Conservation (phyloP, 305 asterid species). For the Solanum hybrid region DNA sequence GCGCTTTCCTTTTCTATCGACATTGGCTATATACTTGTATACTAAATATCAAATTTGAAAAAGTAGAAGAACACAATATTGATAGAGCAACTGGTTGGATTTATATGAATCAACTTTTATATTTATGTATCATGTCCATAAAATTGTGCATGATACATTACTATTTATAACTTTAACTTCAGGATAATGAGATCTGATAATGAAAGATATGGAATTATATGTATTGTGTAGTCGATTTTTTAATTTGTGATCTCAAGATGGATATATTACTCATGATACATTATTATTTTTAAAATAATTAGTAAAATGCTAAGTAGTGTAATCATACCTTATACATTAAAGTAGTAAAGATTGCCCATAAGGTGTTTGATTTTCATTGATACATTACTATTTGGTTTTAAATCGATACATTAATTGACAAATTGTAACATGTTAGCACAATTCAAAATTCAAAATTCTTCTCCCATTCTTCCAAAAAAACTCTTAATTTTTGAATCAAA, state of each 20-base stretch:
- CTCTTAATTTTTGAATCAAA: background rate
- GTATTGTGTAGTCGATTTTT: background rate
- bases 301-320: background rate
- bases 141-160: background rate
- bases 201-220: background rate
- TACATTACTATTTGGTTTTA: no score
- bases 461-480: background rate
- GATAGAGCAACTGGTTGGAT: background rate
- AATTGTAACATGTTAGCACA: background rate
- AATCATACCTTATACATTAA: background rate
- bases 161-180: background rate
- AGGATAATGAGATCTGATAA: background rate
- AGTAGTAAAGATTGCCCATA: background rate
- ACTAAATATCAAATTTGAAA: background rate
- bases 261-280: background rate
- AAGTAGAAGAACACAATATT: background rate
- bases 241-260: background rate
- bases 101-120: background rate
- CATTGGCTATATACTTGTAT: background rate
- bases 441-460: background rate
- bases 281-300: no score
- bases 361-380: background rate
- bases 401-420: background rate
- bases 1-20: background rate
- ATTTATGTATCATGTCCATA: background rate